These are phyloP conservation scores for Lactarius deliciosus DNA, from an alignment of 768 basidiomycete species.

Conservation along the genomic window DNA sequence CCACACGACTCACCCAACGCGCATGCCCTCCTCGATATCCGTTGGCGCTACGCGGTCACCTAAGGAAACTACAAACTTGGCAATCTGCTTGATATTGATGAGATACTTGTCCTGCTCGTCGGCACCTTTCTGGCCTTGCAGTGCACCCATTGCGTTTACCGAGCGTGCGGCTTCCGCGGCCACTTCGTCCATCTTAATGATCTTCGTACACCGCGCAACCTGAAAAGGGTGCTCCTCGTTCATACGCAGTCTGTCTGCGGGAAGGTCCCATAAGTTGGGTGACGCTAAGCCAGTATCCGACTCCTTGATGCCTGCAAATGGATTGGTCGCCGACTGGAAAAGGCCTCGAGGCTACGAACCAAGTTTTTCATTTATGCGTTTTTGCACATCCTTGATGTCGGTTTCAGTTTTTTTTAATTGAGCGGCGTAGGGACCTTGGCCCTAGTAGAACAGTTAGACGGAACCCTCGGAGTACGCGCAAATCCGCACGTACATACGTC, in stretches of 20 bases:
- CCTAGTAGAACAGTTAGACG: constrained; percentile 47
- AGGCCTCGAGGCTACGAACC: constrained; percentile 45
- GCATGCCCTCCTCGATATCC: constrained; percentile 99
- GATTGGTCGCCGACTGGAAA: not conserved
- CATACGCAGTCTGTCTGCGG: constrained; percentile 90
- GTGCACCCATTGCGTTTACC: constrained; percentile 73
- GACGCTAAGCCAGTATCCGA: constrained; percentile 96
- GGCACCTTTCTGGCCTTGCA: constrained; percentile 90
- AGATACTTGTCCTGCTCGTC: constrained; percentile 99
- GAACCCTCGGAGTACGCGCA: not conserved
- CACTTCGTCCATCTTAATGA: constrained; percentile 79
- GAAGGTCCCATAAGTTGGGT: constrained; percentile 96
- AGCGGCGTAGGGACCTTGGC: constrained; percentile 95
- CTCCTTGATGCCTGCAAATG: constrained; percentile 81
- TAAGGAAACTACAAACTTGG: constrained; percentile 97
- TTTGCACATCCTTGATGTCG: constrained; percentile 95
- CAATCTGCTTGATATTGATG: constrained; percentile 99
- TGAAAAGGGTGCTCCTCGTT: constrained; percentile 90
- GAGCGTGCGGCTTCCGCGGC: constrained; percentile 76
- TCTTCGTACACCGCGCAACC: constrained; percentile 98
- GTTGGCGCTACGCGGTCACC: constrained; percentile 96
- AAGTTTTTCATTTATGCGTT: constrained; percentile 96
- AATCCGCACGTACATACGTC: constrained; percentile 72
- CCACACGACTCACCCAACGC: constrained; percentile 77
- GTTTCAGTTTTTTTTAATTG: constrained; percentile 85